Evolutionary conservation across 2,329 filamentous ascomycete genomes (phyloP), one percentile per base, ranked within the genome.

Genomic region (Venturia effusa): DNA sequence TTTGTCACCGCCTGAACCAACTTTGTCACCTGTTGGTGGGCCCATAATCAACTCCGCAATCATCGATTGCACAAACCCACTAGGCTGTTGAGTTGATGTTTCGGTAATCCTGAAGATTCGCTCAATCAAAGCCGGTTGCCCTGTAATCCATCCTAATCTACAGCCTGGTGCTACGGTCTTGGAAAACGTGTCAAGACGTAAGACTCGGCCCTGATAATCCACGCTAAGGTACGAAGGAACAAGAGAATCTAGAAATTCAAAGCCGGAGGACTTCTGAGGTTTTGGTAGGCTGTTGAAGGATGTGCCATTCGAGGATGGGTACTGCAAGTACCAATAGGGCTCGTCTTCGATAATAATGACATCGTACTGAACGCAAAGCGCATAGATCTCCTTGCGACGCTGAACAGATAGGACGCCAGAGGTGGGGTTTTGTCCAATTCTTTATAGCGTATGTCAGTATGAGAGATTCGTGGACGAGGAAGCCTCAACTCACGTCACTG

Each of bases 271-370:
- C 78, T 69, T 83, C 78, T 71, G 84, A 62, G 69, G 76, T 66
- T 67, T 74, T 64, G 69, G 73, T 7, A 43, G n/a, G 24, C n/a
- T 32, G 4, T 66, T 66, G 65, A 27, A 61, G 41, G 68, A 68
- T 67, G 71, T 70, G 66, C 32, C 61, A 41, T 68, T 69, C 67
- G 71, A 70, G 0, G 89, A 89, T 0, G 91, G 90, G 74, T 85
- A 97, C 73, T 97, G 93, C 10, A 97, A 81, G 74, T 94, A 93
- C 90, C 91, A 97, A 78, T 97, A 97, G 6, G 93, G 93, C 67
- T 97, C 92, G 70, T 97, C 93, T 75, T 97, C 93, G 66, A 95
- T 78, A 68, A 97, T 96, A 70, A 97, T 84, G 67, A 97, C 83
- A 74, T 97, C 92, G 76, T 90, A 96, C 72, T 88, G 84, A 73